Base-by-base conservation (phyloP, 2,329 filamentous ascomycete species). In the Metarhizium album region DNA sequence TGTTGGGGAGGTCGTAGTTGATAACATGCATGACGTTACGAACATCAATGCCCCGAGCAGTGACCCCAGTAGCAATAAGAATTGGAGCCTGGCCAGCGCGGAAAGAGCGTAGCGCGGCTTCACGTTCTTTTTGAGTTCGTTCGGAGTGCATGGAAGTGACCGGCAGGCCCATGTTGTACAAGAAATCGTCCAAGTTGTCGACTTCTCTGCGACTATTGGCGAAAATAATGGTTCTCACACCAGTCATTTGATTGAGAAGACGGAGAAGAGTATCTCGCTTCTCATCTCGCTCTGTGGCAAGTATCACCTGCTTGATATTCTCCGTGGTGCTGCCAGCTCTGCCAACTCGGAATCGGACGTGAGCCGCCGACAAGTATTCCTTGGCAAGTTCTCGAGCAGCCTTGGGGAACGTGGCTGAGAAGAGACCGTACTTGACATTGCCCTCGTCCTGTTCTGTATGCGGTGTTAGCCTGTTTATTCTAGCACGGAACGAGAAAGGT, bases 391-490 rank as follows among this genome's bases (percentile, higher is more conserved):
- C 75, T 29, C 90, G 87, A 55, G 87, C 82, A 0, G 72, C 73
- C 70, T 86, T 90, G 40, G 90, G 88, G 67, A 98, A 97, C 0
- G 93, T 97, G 1, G 93, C 93, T 0, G 90, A 95, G 66, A 97
- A 97, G 72, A 98, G 85, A 68, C 95, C 76, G 65, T 82, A 84
- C 51, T 75, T 79, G 59, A 83, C 70, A 54, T 79, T 78, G 2
- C 77, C 89, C 51, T 86, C 82, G 54, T 95, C 81, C 58, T 95
- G 71, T 67, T 82, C 76, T 95, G 71, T 74, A 51, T 11, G 6
- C 24, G 4, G 29, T 42, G 53, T 67, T 56, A 69, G 61, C 53
- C 29, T 46, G 23, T 38, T 47, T 42, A 40, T 54, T 11, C 59
- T 48, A 49, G 40, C 48, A 43, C 31, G 18, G n/a, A n/a, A 23